phyloP scores from a whole-genome alignment of 1,139 yeast genomes.

The Yamadazyma spencermartinsiae region DNA sequence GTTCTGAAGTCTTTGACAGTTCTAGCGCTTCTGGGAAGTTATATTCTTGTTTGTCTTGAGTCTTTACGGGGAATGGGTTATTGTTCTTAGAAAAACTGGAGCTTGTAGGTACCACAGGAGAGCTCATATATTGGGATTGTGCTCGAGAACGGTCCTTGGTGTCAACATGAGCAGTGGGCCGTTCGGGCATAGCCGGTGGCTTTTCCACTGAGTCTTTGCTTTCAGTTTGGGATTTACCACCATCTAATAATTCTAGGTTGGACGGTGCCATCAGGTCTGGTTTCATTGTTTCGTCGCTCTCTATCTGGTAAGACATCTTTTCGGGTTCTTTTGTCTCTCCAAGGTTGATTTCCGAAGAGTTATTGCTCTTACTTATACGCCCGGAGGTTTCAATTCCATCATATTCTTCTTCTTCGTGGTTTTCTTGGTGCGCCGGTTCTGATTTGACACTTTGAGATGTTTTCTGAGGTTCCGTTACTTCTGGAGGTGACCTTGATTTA shows the following conservation, averaged over 20 bases:
- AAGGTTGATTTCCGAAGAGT: conserved; percentile 9
- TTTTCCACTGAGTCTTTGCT: background rate
- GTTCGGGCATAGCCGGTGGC: background rate
- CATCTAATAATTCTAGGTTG: background rate
- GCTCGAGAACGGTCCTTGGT: background rate
- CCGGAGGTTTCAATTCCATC: conserved; percentile 1
- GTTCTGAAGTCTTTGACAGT: conserved; percentile 2
- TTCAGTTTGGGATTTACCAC: too few relatives aligned
- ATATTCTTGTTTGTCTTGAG: background rate
- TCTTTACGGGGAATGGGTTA: conserved; percentile 11
- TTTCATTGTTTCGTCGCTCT: background rate
- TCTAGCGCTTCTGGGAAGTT: conserved; percentile 1
- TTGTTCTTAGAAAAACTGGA: conserved; percentile 3
- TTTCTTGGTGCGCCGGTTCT: conserved; percentile 10
- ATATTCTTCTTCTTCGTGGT: conserved; percentile 3
- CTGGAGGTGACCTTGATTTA: conserved; percentile 16
- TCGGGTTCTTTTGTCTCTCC: background rate
- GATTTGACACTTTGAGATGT: conserved; percentile 18
- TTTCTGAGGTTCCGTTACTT: conserved; percentile 10
- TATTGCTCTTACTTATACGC: conserved; percentile 15
- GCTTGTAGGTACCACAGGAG: conserved; percentile 3
- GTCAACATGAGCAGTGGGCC: background rate
- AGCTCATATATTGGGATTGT: background rate
- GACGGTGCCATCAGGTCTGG: background rate
- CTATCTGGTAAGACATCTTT: too few relatives aligned